Conservation (phyloP, 345 rosid genomes). For the Gossypium mustelinum region DNA sequence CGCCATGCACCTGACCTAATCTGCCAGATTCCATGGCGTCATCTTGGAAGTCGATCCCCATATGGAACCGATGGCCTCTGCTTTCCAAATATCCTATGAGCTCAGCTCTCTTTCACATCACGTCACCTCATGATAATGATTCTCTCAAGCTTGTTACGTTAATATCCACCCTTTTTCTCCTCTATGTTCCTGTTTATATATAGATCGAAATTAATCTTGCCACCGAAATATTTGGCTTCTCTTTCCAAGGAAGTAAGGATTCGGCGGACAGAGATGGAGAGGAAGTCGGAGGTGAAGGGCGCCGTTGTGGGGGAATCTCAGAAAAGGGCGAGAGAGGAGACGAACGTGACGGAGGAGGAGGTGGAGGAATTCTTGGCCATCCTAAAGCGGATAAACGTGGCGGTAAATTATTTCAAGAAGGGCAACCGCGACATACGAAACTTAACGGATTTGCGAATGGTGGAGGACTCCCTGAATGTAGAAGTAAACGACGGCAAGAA, state of each 20-base stretch:
- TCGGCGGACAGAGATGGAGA: not conserved
- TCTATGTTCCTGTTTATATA: not conserved
- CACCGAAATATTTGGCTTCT: not conserved
- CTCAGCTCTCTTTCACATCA: not conserved
- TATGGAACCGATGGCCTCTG: not conserved
- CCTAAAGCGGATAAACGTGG: not conserved
- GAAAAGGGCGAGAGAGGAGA: constrained; percentile 2
- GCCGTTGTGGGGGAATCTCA: not conserved
- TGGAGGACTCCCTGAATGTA: not conserved
- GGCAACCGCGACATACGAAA: not conserved
- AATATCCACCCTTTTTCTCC: not conserved
- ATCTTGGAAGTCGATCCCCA: not conserved
- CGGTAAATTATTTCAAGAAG: constrained; percentile 1
- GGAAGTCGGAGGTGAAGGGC: not conserved
- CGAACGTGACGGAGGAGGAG: constrained; percentile 7
- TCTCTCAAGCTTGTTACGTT: not conserved
- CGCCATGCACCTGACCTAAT: not conserved
- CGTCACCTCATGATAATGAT: not conserved
- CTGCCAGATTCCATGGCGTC: not conserved
- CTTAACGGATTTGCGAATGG: not conserved
- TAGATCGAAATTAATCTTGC: not conserved
- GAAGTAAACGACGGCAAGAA: not conserved
- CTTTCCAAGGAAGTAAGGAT: not conserved
- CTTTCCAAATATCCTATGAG: not conserved
- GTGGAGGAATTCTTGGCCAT: constrained; percentile 7